A percentile compares a stretch with the other conserved stretches of the same genome.
Evolutionary conservation across 202 grass and related monocot species (phyloP).

Genomic region (Tripidium arundinaceum): DNA sequence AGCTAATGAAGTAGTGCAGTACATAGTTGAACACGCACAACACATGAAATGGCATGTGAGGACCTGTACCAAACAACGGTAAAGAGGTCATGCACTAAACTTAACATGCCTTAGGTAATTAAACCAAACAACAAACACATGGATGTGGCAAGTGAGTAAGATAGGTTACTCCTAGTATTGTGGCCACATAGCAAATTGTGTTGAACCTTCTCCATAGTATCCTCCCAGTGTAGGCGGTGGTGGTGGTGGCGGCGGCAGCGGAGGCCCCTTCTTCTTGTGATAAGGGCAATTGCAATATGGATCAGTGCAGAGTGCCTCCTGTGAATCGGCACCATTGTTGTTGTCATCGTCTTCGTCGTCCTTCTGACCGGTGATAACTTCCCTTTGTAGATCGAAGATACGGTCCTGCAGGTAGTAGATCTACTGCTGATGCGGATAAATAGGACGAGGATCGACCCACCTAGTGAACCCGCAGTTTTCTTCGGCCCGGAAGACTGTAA

Average conservation of each 20-base stretch:
- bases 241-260: no score
- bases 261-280: neutral
- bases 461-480: neutral
- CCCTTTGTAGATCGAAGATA: neutral
- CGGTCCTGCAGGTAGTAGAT: neutral
- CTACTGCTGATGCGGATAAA: neutral
- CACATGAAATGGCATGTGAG: neutral
- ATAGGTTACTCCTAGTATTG: no score
- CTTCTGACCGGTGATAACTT: neutral
- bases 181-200: neutral
- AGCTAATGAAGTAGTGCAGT: no score
- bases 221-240: no score
- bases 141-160: neutral
- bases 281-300: neutral
- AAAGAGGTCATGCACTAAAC: neutral
- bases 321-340: neutral
- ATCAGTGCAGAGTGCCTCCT: neutral
- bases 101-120: neutral
- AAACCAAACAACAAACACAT: neutral
- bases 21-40: no score
- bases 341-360: neutral
- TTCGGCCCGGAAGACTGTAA: no score
- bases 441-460: neutral
- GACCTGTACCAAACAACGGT: neutral
- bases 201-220: neutral